Evolutionary conservation across 192 early-diverging fungal species (phyloP).

Genomic region (Linderina pennispora): DNA sequence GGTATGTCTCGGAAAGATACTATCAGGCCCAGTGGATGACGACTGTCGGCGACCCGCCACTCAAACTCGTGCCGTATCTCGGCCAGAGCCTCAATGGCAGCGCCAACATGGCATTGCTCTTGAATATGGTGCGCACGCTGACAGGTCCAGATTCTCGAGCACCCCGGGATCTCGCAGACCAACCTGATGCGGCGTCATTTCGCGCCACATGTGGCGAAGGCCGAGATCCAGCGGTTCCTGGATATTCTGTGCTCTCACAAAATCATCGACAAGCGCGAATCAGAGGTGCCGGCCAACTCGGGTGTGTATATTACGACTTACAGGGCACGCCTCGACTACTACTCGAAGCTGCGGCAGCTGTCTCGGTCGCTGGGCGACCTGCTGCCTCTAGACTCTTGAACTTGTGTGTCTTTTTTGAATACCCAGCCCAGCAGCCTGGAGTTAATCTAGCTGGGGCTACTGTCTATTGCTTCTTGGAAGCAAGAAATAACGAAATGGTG

Average conservation of each 20-base stretch:
- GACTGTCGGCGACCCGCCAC: not conserved
- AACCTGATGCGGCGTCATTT: constrained; percentile 24
- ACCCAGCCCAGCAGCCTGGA: too few species aligned
- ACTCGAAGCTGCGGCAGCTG: not conserved
- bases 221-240: constrained; percentile 22
- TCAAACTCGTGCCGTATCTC: constrained; percentile 12
- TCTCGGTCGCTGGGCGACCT: too few species aligned
- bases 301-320: not conserved
- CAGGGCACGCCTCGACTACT: not conserved
- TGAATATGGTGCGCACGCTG: constrained; percentile 16
- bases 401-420: not conserved
- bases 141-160: constrained; percentile 17
- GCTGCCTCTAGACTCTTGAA: not conserved
- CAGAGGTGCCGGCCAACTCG: not conserved
- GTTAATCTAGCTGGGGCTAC: too few species aligned
- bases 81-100: constrained; percentile 28
- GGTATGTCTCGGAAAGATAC: constrained; percentile 18
- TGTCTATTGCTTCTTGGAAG: too few species aligned
- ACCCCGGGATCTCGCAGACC: constrained; percentile 27
- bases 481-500: too few species aligned
- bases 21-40: constrained; percentile 22
- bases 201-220: constrained; percentile 24
- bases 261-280: not conserved
- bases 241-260: constrained; percentile 12
- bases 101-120: constrained; percentile 8